These are phyloP conservation scores for Macadamia tetraphylla DNA, from an alignment of 164 flowering plant species.

Conservation along the genomic window DNA sequence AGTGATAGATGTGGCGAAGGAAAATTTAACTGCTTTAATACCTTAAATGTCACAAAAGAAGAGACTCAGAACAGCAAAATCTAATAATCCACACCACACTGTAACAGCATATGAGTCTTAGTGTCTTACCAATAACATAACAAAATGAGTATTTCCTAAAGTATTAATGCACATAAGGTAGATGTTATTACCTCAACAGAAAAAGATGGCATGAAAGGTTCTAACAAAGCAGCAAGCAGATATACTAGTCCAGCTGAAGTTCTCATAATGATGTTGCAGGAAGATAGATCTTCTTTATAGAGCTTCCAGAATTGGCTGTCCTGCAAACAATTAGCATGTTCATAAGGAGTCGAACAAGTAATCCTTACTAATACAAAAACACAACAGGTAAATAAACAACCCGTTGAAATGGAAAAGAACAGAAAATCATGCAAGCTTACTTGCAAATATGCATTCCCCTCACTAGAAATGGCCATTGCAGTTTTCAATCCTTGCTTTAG, in stretches of 20 bases:
- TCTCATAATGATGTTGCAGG: conserved; percentile 75
- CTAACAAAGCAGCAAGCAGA: conserved; percentile 78
- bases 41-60: conserved; percentile 32
- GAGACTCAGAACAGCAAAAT: background rate
- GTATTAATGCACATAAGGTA: background rate
- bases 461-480: conserved; percentile 88
- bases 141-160: background rate
- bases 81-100: background rate
- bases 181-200: conserved; percentile 54
- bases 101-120: background rate
- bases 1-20: conserved; percentile 49
- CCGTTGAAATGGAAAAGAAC: background rate
- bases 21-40: conserved; percentile 80
- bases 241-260: conserved; percentile 79
- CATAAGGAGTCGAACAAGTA: background rate
- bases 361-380: background rate
- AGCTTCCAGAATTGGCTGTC: conserved; percentile 95
- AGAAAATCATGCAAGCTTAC: conserved; percentile 31
- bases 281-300: conserved; percentile 62
- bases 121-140: background rate
- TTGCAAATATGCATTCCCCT: conserved; percentile 92
- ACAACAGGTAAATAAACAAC: background rate
- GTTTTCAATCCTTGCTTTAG: conserved; percentile 86
- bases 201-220: conserved; percentile 97
- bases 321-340: conserved; percentile 26